These are phyloP conservation scores for Triadica sebifera DNA, from an alignment of 345 rosid species.

Conservation along the genomic window DNA sequence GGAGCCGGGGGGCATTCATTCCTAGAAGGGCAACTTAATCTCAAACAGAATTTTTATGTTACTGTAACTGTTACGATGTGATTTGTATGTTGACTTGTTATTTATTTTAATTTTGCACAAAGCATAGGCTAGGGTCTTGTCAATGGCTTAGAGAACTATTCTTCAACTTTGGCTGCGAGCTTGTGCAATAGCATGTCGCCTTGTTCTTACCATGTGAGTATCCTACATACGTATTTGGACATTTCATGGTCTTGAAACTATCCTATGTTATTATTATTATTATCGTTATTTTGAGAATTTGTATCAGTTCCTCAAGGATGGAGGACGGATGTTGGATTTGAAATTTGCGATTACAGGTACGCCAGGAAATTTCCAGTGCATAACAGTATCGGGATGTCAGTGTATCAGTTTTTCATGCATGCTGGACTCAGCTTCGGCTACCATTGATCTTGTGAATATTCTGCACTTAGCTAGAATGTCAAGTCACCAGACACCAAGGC, in stretches of 20 bases:
- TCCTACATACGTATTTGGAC: not conserved
- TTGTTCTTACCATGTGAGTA: constrained; percentile 6
- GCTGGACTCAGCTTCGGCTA: no score
- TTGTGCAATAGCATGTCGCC: not conserved
- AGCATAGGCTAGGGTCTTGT: not conserved
- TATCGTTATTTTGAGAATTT: no score
- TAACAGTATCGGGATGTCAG: no score
- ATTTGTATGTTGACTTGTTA: constrained; percentile 17
- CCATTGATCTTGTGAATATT: no score
- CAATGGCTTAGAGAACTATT: constrained; percentile 1
- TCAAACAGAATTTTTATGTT: constrained; percentile 19
- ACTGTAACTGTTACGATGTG: constrained; percentile 13
- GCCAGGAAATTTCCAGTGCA: no score
- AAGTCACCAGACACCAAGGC: no score
- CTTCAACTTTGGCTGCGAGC: not conserved
- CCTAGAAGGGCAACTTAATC: constrained; percentile 15
- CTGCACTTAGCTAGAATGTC: no score
- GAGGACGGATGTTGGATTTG: no score
- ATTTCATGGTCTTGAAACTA: not conserved
- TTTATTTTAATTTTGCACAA: not conserved
- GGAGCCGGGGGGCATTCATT: constrained; percentile 20
- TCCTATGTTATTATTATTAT: not conserved
- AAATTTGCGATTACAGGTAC: no score
- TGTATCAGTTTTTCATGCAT: no score
- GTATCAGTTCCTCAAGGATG: no score